Percentiles rank a stretch among this genome's conserved stretches.
These are phyloP conservation scores for Aeschynomene evenia DNA, from an alignment of 306 rosid species.

Conservation along the genomic window DNA sequence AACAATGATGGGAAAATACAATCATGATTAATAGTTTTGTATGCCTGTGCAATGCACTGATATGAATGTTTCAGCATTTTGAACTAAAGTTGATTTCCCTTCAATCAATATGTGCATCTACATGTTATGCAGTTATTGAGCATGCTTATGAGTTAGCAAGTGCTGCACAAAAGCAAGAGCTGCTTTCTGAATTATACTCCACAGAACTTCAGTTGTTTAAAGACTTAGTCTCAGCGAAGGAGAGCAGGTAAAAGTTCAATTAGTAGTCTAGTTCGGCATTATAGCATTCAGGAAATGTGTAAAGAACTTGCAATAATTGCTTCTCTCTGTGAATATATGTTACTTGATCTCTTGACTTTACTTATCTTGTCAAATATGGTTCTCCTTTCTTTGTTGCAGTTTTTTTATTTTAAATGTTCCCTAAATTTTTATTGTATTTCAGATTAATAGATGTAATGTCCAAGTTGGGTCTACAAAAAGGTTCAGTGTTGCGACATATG, in stretches of 20 bases:
- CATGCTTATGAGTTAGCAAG: slow-evolving; percentile 78
- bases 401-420: slow-evolving; percentile 1
- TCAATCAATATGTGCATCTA: slow-evolving; percentile 18
- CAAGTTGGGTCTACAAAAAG: slow-evolving; percentile 73
- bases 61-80: slow-evolving; percentile 14
- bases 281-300: not conserved
- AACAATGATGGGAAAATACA: not conserved
- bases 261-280: not conserved
- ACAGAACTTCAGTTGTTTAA: slow-evolving; percentile 81
- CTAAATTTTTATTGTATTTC: slow-evolving; percentile 32
- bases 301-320: not conserved
- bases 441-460: slow-evolving; percentile 75
- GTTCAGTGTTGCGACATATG: slow-evolving; percentile 82
- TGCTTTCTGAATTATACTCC: slow-evolving; percentile 76
- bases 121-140: slow-evolving; percentile 65
- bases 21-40: not conserved
- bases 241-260: slow-evolving; percentile 67
- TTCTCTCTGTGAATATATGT: slow-evolving; percentile 5
- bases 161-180: slow-evolving; percentile 80
- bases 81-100: slow-evolving; percentile 13
- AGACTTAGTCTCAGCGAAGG: slow-evolving; percentile 67
- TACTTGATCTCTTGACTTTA: slow-evolving; percentile 18
- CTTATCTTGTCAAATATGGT: not conserved
- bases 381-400: not conserved
- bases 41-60: not conserved